phyloP scores from a whole-genome alignment of 2,329 filamentous ascomycete species.

The Aspergillus caelatus region DNA sequence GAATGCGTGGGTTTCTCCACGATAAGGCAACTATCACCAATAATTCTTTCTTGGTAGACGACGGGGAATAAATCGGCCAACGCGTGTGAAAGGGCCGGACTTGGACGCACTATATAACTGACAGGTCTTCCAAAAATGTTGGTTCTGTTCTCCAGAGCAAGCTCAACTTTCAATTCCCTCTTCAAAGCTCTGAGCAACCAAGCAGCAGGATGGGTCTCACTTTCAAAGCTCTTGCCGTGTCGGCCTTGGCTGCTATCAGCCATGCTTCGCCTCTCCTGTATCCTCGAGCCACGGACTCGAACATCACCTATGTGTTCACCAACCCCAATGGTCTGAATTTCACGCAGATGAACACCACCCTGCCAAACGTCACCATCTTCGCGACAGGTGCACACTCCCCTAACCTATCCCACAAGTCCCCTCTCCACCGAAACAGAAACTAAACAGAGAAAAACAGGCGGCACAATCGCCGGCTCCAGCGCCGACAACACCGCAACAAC shows the following conservation, averaged over 20 bases:
- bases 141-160: neutral
- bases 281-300: conserved; percentile 18
- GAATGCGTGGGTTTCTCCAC: neutral
- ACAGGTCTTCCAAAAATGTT: neutral
- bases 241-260: conserved; percentile 21
- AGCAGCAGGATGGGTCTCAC: conserved; percentile 20
- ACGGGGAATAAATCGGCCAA: neutral
- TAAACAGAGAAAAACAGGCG: conserved; percentile 17
- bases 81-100: neutral
- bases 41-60: neutral
- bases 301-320: conserved; percentile 25
- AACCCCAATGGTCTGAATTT: conserved; percentile 31
- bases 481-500: conserved; percentile 29
- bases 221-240: conserved; percentile 20
- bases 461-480: conserved; percentile 30
- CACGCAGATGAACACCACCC: conserved; percentile 27
- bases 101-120: neutral
- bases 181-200: neutral
- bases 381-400: conserved; percentile 20
- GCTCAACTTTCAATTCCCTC: neutral
- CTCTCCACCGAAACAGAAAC: neutral
- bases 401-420: neutral
- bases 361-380: conserved; percentile 31
- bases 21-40: neutral
- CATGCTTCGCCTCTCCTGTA: conserved; percentile 26